These are phyloP conservation scores for Termitomyces sp. DNA, from an alignment of 768 basidiomycete genomes.

Conservation along the genomic window DNA sequence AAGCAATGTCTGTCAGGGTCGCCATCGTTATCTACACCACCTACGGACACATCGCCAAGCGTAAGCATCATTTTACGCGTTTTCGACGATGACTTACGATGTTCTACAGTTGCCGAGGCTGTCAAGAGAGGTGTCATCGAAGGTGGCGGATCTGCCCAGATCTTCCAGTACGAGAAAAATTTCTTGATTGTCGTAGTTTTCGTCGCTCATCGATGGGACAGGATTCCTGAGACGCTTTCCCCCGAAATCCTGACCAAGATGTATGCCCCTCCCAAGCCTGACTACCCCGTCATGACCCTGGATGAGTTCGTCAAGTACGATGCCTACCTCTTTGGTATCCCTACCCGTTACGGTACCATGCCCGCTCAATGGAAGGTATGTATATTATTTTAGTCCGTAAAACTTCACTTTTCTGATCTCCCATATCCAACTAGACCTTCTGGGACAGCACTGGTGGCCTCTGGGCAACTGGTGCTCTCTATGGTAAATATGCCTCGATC, in stretches of 20 bases:
- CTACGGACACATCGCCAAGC: constrained; percentile 66
- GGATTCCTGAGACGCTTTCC: constrained; percentile 76
- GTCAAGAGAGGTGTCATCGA: constrained; percentile 40
- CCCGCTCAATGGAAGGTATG: constrained; percentile 74
- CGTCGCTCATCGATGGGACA: constrained; percentile 18
- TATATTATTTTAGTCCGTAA: not conserved
- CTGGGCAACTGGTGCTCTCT: constrained; percentile 53
- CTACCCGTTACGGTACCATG: constrained; percentile 78
- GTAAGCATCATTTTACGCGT: constrained; percentile 32
- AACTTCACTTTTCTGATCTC: not conserved
- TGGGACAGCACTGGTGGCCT: constrained; percentile 74
- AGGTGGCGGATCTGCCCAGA: constrained; percentile 44
- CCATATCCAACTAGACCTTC: constrained; percentile 43
- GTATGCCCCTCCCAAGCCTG: constrained; percentile 60
- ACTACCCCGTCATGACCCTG: constrained; percentile 63
- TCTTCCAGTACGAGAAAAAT: constrained; percentile 44
- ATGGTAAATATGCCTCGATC: constrained; percentile 69
- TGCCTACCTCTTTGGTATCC: constrained; percentile 71
- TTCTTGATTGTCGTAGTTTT: not conserved
- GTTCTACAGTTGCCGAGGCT: constrained; percentile 51
- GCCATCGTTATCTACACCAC: constrained; percentile 72
- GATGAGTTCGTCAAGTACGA: constrained; percentile 53
- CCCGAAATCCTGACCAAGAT: constrained; percentile 60
- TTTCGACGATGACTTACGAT: not conserved
- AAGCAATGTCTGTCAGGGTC: constrained; percentile 21